phyloP scores from a whole-genome alignment of 2,329 filamentous ascomycete species.

The Stemphylium lycopersici region DNA sequence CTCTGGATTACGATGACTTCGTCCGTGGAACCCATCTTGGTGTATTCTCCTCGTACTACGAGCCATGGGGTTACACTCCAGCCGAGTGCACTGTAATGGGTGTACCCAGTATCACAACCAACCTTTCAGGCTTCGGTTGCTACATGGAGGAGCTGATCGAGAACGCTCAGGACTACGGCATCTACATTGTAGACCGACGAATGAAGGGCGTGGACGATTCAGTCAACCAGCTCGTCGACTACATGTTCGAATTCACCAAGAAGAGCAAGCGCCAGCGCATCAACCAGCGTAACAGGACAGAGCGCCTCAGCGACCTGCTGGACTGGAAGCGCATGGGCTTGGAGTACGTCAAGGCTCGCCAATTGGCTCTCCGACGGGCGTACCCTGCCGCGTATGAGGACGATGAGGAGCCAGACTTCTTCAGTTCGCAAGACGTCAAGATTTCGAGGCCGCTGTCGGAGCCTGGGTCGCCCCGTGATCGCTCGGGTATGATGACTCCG shows the following conservation, averaged over 20 bases:
- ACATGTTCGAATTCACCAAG: conserved; percentile 91
- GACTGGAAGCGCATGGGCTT: conserved; percentile 99
- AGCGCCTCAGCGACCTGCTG: conserved; percentile 89
- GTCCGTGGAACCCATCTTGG: conserved; percentile 95
- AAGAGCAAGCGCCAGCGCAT: conserved; percentile 97
- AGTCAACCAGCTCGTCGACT: conserved; percentile 89
- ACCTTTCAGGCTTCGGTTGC: conserved; percentile 95
- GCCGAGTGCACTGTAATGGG: conserved; percentile 99
- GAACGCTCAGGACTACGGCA: conserved; percentile 96
- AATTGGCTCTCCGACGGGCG: conserved; percentile 86
- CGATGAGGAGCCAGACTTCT: conserved; percentile 84
- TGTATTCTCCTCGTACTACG: conserved; percentile 97
- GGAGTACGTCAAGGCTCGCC: conserved; percentile 97
- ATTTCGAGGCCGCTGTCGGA: conserved; percentile 93
- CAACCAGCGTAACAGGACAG: conserved; percentile 97
- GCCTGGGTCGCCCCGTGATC: conserved; percentile 88
- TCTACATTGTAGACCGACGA: conserved; percentile 97
- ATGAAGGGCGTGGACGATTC: conserved; percentile 97
- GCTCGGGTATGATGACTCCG: conserved; percentile 97
- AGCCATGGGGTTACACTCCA: conserved; percentile 98
- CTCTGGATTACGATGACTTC: conserved; percentile 97
- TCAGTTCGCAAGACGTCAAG: conserved; percentile 91
- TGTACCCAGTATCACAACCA: conserved; percentile 96
- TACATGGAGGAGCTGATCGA: conserved; percentile 99
- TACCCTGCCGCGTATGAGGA: conserved; percentile 85